Evolutionary conservation across 2,329 filamentous ascomycete species (phyloP).

Genomic region (Aspergillus oerlinghausenensis): DNA sequence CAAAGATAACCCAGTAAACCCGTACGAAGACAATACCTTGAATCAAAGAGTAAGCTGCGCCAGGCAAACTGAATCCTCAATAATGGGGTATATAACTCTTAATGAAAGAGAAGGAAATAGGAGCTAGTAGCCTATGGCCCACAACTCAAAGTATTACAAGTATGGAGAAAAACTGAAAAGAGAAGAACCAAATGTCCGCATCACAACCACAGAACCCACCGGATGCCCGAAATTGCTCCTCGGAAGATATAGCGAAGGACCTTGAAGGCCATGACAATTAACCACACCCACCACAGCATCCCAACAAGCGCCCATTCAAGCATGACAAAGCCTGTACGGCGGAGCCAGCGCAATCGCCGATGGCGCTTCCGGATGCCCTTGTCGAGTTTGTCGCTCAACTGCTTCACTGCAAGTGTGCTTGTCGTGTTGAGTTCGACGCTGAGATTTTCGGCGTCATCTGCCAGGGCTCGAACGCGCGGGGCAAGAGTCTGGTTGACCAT

Average conservation of each 20-base stretch:
- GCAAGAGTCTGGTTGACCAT: slow-evolving; percentile 48
- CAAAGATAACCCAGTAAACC: background rate
- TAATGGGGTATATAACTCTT: background rate
- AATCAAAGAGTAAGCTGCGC: background rate
- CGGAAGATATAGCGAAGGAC: slow-evolving; percentile 60
- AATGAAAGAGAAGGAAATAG: background rate
- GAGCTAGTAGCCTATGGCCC: background rate
- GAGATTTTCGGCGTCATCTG: slow-evolving; percentile 76
- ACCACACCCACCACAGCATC: slow-evolving; percentile 93
- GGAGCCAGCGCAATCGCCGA: slow-evolving; percentile 69
- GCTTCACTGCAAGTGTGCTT: slow-evolving; percentile 75
- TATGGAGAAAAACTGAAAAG: background rate
- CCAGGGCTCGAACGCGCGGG: slow-evolving; percentile 60
- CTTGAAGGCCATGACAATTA: slow-evolving; percentile 73
- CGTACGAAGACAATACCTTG: background rate
- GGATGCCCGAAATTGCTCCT: slow-evolving; percentile 56
- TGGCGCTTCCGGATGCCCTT: slow-evolving; percentile 66
- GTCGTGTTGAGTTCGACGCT: slow-evolving; percentile 69
- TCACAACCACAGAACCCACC: slow-evolving; percentile 81
- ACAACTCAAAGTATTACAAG: background rate
- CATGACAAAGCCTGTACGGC: slow-evolving; percentile 70
- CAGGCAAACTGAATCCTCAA: background rate
- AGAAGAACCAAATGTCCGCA: background rate
- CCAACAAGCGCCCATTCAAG: slow-evolving; percentile 86
- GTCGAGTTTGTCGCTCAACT: slow-evolving; percentile 70